Base-by-base conservation (phyloP, 2,329 filamentous ascomycete genomes). In the Aspergillus sp. region DNA sequence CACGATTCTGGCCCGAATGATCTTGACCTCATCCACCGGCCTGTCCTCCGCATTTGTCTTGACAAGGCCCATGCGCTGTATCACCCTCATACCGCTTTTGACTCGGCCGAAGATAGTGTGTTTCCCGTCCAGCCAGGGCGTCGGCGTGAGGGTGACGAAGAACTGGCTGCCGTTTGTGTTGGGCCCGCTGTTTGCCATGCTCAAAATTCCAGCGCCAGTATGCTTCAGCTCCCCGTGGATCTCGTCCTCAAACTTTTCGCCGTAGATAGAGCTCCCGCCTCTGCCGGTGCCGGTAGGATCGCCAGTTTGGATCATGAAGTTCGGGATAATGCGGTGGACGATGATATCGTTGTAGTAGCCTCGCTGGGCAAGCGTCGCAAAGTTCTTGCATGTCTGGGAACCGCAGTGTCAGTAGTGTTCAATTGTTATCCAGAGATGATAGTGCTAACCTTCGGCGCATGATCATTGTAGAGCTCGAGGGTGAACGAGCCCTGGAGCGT, bases 31-130 rank as follows among this genome's bases (percentile, higher is more conserved):
- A 48, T 93, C 81, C 4, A 78, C 62, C 0, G 91, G 91, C 47
- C 80, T 68, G 59, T 96, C 91, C 47, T 89, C 85, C 5, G 65
- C 63, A 15, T 77, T 84, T 1, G 86, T 94, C 66, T 82, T 85
- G 30, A 94, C 86, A 36, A 91, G 57, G 0, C 88, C 91, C 75
- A 98, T 83, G 44, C 86, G 73, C 67, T 85, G 80, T 16, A 96
- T 78, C n/a, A 89, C 71, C 35, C 73, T 69, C 72, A 96, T 76
- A 0, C 91, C 91, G 34, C 64, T 74, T 66, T 82, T 88, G 24
- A 98, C 86, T 33, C 89, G 69, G 1, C 91, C 91, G 55, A 98
- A 98, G 45, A 98, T 93, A 8, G 88, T 93, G 59, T 98, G 89
- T 61, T 94, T 95, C 14, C 88, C 86, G 61, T 98, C 91, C 38